Percentiles rank a stretch among this genome's conserved stretches.
Evolutionary conservation across 148 eudicot genomes (phyloP).

Genomic region (Rhododendron vialii): DNA sequence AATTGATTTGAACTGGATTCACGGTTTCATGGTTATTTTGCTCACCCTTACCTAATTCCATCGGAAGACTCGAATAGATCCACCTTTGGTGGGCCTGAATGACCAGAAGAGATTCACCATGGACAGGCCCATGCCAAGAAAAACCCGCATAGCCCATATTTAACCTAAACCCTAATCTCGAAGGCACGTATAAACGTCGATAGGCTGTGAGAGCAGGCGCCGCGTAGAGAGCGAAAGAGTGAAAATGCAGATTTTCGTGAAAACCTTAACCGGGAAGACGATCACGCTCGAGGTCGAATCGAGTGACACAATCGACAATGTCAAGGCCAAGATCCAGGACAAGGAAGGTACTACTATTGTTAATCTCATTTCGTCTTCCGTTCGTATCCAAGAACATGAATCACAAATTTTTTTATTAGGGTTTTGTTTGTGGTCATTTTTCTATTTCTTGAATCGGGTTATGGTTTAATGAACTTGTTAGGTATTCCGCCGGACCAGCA

Average conservation of each 20-base stretch:
- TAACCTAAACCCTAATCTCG: neutral
- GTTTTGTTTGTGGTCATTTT: neutral
- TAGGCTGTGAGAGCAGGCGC: neutral
- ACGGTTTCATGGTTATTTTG: no score
- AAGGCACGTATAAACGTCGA: neutral
- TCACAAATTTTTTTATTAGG: neutral
- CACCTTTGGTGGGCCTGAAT: neutral
- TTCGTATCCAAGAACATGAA: neutral
- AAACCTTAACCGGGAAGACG: slow-evolving; percentile 33
- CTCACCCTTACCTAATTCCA: no score
- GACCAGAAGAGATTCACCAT: neutral
- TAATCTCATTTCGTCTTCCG: neutral
- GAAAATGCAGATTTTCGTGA: slow-evolving; percentile 36
- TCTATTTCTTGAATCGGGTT: neutral
- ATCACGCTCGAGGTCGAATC: slow-evolving; percentile 34
- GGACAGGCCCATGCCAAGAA: neutral
- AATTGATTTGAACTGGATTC: no score
- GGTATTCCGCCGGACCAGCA: slow-evolving; percentile 47
- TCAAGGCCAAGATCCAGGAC: slow-evolving; percentile 30
- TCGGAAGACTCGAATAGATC: neutral
- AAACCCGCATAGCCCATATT: neutral
- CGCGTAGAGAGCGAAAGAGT: neutral
- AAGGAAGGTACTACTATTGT: slow-evolving; percentile 19
- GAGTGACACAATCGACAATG: slow-evolving; percentile 31
- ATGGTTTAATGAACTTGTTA: neutral